phyloP scores from a whole-genome alignment of 2,329 filamentous ascomycete species.

The Ophiocordyceps robertsii region DNA sequence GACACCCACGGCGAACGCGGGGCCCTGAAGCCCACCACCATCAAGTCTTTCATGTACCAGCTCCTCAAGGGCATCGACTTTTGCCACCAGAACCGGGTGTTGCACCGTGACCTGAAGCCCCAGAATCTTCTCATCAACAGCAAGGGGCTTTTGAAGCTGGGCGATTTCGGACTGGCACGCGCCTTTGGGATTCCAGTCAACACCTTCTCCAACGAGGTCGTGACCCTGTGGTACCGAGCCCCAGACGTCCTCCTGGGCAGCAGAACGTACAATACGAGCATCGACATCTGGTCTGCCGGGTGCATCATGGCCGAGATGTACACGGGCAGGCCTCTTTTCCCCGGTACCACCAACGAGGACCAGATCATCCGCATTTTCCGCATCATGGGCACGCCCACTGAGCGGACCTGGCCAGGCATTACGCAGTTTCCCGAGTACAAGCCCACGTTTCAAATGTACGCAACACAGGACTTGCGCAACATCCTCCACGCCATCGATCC shows the following conservation, averaged over 20 bases:
- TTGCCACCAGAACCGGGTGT: constrained; percentile 91
- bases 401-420: constrained; percentile 91
- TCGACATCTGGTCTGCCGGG: constrained; percentile 97
- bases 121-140: constrained; percentile 94
- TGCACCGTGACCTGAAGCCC: constrained; percentile 91
- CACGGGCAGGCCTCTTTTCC: constrained; percentile 87
- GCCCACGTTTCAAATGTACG: constrained; percentile 84
- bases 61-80: constrained; percentile 91
- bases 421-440: constrained; percentile 97
- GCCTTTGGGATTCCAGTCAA: constrained; percentile 97
- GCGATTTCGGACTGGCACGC: constrained; percentile 85
- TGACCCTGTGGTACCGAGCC: constrained; percentile 94
- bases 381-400: constrained; percentile 94
- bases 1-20: constrained; percentile 83
- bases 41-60: constrained; percentile 99
- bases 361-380: constrained; percentile 95
- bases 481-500: constrained; percentile 87
- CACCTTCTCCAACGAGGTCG: constrained; percentile 95
- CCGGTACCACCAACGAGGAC: constrained; percentile 95
- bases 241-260: constrained; percentile 90
- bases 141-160: constrained; percentile 81
- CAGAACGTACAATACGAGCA: constrained; percentile 97
- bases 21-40: constrained; percentile 74
- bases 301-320: constrained; percentile 99
- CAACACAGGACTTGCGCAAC: constrained; percentile 75